Base-by-base conservation (phyloP, 352 stramenopile species). In the Phytopythium aichiense region DNA sequence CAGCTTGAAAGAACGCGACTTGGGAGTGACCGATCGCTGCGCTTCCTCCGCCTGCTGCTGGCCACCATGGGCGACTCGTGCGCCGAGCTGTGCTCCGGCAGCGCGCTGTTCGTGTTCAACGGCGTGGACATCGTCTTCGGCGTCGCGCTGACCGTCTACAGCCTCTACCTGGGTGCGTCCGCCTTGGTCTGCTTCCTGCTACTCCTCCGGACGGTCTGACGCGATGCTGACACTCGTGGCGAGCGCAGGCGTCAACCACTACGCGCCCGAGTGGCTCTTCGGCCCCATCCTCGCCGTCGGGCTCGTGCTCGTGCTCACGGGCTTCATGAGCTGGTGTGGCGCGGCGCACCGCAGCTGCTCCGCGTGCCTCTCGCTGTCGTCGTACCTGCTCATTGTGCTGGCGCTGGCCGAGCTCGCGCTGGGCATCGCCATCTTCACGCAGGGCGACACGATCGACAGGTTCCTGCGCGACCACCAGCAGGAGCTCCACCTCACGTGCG, bases 71-170 rank as follows among this genome's bases (percentile, higher is more conserved):
- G 67, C 38, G 67, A 83, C 43, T 71, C 70, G 13, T 76, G 72
- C 37, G 63, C 63, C 31, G 68, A 90, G 53, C 75, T 71, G 53
- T 89, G 77, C 67, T 77, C 75, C 7, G 81, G 81, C 53, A 84
- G 77, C 58, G 77, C 75, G 58, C 76, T 91, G 40, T 88, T 88
- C 62, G 33, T 91, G 42, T 91, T 85, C 60, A 91, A 91, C 65
- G 75, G 77, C 42, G 74, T 91, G 49, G 81, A 91, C 51, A 61
- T 91, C 35, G 56, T 87, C 23, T 89, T 72, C 56, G 79, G 81
- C 46, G 60, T 81, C 16, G 70, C 67, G 16, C 75, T 91, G 25
- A 79, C 74, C 1, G 72, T 85, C 59, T 91, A 91, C 63, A 76
- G 72, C 30, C 62, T 87, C 30, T 91, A 78, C 45, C 70, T 91